These are phyloP conservation scores for Skeletonema marinoi DNA, from an alignment of 108 stramenopile species.

Conservation along the genomic window DNA sequence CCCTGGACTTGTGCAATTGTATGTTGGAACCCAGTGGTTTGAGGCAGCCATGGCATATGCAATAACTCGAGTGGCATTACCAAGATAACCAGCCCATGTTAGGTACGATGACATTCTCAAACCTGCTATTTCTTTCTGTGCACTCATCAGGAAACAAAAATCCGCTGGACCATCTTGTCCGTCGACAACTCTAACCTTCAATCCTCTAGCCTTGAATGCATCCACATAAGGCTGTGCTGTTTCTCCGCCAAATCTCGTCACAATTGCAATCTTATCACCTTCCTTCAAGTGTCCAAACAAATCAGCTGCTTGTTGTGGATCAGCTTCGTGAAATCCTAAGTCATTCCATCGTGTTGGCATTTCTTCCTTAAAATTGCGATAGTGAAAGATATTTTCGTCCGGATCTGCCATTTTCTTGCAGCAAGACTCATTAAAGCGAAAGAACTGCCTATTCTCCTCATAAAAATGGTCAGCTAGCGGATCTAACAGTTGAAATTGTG, in stretches of 20 bases:
- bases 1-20: background rate
- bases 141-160: slow-evolving; percentile 66
- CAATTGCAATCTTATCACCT: slow-evolving; percentile 57
- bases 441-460: slow-evolving; percentile 21
- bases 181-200: slow-evolving; percentile 41
- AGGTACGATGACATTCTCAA: slow-evolving; percentile 49
- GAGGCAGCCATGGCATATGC: slow-evolving; percentile 47
- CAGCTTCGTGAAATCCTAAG: slow-evolving; percentile 62
- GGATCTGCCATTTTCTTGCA: slow-evolving; percentile 37
- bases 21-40: too few relatives aligned
- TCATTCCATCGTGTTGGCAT: slow-evolving; percentile 43
- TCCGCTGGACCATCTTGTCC: slow-evolving; percentile 52
- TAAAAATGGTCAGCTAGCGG: slow-evolving; percentile 28
- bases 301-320: slow-evolving; percentile 39
- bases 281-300: slow-evolving; percentile 46
- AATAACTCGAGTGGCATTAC: slow-evolving; percentile 35
- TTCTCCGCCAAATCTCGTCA: slow-evolving; percentile 12
- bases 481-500: background rate
- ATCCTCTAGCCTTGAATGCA: slow-evolving; percentile 43
- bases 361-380: slow-evolving; percentile 60
- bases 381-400: slow-evolving; percentile 60
- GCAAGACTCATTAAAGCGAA: slow-evolving; percentile 30
- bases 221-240: slow-evolving; percentile 27
- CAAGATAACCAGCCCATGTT: slow-evolving; percentile 52
- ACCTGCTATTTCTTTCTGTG: slow-evolving; percentile 58